These are phyloP conservation scores for Nephelium lappaceum DNA, from an alignment of 345 rosid species.

Conservation along the genomic window DNA sequence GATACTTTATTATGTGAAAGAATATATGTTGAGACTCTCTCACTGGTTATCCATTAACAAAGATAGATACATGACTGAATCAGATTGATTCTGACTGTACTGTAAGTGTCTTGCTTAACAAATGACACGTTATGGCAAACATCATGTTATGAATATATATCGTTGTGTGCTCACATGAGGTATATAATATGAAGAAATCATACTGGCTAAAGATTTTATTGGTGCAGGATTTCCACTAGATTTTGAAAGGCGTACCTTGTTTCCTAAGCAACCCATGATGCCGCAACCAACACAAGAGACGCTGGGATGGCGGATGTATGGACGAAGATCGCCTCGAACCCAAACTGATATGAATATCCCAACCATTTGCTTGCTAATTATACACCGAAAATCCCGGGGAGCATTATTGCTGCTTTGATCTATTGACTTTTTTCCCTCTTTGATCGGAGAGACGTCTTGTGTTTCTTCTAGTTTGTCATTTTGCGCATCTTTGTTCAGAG, in stretches of 20 bases:
- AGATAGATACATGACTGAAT: too few relatives aligned
- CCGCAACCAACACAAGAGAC: constrained; percentile 87
- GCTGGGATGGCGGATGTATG: constrained; percentile 51
- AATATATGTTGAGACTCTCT: background rate
- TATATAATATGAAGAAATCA: background rate
- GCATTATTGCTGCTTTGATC: constrained; percentile 10
- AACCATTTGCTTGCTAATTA: constrained; percentile 83
- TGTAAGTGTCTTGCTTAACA: background rate
- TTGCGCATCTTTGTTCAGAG: constrained; percentile 48
- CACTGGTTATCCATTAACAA: background rate
- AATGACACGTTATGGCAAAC: background rate
- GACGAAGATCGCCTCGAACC: constrained; percentile 57
- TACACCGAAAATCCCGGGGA: constrained; percentile 45
- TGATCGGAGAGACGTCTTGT: constrained; percentile 13
- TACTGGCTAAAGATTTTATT: background rate
- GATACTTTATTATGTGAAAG: background rate
- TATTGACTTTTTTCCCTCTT: constrained; percentile 14
- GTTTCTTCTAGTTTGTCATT: background rate
- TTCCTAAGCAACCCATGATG: constrained; percentile 79
- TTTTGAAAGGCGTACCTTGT: constrained; percentile 69
- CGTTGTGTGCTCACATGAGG: background rate
- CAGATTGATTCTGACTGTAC: background rate
- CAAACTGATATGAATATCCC: constrained; percentile 74
- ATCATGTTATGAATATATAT: background rate
- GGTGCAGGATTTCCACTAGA: background rate